phyloP scores from a whole-genome alignment of 73 alveolate species.

The Paramecium bursaria region DNA sequence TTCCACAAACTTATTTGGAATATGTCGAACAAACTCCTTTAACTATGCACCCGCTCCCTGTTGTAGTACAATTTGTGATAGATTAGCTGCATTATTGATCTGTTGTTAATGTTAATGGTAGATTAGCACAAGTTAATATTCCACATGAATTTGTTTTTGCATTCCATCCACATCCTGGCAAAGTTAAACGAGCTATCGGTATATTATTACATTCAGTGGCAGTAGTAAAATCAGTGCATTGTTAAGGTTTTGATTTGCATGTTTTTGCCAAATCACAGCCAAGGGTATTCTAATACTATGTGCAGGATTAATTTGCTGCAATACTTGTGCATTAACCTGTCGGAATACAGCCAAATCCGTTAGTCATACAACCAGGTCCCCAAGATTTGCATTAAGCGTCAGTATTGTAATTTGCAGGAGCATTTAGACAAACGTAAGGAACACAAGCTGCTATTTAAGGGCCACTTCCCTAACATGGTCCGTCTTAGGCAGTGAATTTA shows the following conservation, averaged over 20 bases:
- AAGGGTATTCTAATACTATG: no score
- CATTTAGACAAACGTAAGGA: constrained; percentile 2
- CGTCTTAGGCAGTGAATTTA: constrained; percentile 38
- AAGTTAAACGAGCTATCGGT: no score
- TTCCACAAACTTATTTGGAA: not conserved
- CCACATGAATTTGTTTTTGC: no score
- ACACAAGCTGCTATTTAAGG: not conserved
- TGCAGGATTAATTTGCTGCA: constrained; percentile 15
- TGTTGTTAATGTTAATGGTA: not conserved
- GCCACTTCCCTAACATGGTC: constrained; percentile 29
- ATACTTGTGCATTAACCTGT: not conserved
- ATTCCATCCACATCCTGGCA: constrained; percentile 42
- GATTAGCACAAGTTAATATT: constrained; percentile 24
- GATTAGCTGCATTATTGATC: not conserved
- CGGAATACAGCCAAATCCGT: constrained; percentile 30
- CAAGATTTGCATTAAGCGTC: constrained; percentile 22
- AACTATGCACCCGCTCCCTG: constrained; percentile 9
- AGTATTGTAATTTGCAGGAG: constrained; percentile 44
- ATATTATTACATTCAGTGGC: constrained; percentile 8
- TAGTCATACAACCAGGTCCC: constrained; percentile 26
- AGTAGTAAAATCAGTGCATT: constrained; percentile 10
- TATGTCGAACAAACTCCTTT: constrained; percentile 34
- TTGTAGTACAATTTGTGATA: not conserved
- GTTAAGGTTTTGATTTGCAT: no score
- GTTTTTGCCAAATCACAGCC: no score